Percentiles rank a stretch among this genome's conserved stretches.
Evolutionary conservation across 2,329 filamentous ascomycete genomes (phyloP).

Genomic region (Sordariomycetes sp.): DNA sequence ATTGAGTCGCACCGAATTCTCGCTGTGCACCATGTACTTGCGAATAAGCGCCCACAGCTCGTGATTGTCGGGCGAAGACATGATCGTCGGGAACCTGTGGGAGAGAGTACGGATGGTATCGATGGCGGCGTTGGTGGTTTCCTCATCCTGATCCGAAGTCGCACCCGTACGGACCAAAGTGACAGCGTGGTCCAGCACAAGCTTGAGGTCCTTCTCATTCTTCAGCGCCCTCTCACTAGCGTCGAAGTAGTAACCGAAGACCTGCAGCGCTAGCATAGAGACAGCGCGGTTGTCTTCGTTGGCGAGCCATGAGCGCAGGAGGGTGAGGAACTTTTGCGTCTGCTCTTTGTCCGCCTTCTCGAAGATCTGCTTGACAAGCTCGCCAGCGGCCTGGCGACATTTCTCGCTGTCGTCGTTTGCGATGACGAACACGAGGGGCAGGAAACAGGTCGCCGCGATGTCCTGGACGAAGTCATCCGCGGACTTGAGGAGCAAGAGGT

Average conservation of each 20-base stretch:
- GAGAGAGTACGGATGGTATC: slow-evolving; percentile 55
- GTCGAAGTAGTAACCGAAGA: slow-evolving; percentile 75
- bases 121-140: slow-evolving; percentile 62
- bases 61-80: slow-evolving; percentile 45
- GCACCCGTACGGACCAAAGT: slow-evolving; percentile 41
- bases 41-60: slow-evolving; percentile 61
- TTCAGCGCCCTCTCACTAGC: slow-evolving; percentile 42
- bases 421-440: slow-evolving; percentile 73
- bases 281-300: slow-evolving; percentile 61
- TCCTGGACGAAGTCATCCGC: slow-evolving; percentile 73
- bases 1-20: slow-evolving; percentile 63
- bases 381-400: slow-evolving; percentile 70
- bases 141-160: slow-evolving; percentile 44
- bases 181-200: slow-evolving; percentile 42
- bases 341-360: slow-evolving; percentile 62
- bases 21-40: slow-evolving; percentile 56
- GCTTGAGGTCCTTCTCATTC: slow-evolving; percentile 53
- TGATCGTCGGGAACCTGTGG: slow-evolving; percentile 47
- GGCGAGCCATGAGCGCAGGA: slow-evolving; percentile 64
- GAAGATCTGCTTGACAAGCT: slow-evolving; percentile 71
- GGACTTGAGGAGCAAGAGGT: slow-evolving; percentile 76
- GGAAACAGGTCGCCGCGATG: slow-evolving; percentile 67
- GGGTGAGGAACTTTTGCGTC: slow-evolving; percentile 53
- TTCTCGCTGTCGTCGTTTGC: slow-evolving; percentile 80
- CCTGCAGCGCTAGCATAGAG: slow-evolving; percentile 61